phyloP scores from a whole-genome alignment of 148 eudicot genomes.

The Chenopodium quinoa region DNA sequence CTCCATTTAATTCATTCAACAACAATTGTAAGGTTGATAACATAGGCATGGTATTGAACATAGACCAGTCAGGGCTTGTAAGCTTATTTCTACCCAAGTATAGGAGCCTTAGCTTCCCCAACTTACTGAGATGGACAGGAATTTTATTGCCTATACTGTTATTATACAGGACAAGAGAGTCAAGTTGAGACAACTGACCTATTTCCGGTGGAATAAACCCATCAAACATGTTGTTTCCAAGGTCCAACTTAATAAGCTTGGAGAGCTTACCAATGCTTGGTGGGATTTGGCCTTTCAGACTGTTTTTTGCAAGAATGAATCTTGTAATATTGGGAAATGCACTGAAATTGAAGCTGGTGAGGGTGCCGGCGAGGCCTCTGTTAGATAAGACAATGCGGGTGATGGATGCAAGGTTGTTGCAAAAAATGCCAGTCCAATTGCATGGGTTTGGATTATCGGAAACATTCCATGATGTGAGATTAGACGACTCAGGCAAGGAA shows the following conservation, averaged over 20 bases:
- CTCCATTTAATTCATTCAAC: slow-evolving; percentile 38
- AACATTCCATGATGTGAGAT: slow-evolving; percentile 58
- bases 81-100: slow-evolving; percentile 61
- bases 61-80: slow-evolving; percentile 54
- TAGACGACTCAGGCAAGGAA: slow-evolving; percentile 32
- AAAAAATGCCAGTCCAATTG: slow-evolving; percentile 65
- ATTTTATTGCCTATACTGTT: slow-evolving; percentile 39
- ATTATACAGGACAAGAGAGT: slow-evolving; percentile 35
- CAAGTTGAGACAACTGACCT: slow-evolving; percentile 45
- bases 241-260: slow-evolving; percentile 45
- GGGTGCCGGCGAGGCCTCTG: slow-evolving; percentile 38
- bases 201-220: slow-evolving; percentile 54
- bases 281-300: slow-evolving; percentile 54
- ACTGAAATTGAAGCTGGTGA: slow-evolving; percentile 41
- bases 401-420: slow-evolving; percentile 32
- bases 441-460: slow-evolving; percentile 41
- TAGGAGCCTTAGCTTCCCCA: slow-evolving; percentile 41
- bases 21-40: slow-evolving; percentile 42
- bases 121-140: slow-evolving; percentile 49
- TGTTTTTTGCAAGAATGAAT: slow-evolving; percentile 39
- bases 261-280: slow-evolving; percentile 44
- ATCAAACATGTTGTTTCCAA: slow-evolving; percentile 41
- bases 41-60: slow-evolving; percentile 40
- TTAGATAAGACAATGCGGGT: slow-evolving; percentile 36
- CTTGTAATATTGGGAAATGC: slow-evolving; percentile 48